Percentiles rank a stretch among this genome's conserved stretches.
phyloP scores from a whole-genome alignment of 768 basidiomycete species.

The Suillus lakei region DNA sequence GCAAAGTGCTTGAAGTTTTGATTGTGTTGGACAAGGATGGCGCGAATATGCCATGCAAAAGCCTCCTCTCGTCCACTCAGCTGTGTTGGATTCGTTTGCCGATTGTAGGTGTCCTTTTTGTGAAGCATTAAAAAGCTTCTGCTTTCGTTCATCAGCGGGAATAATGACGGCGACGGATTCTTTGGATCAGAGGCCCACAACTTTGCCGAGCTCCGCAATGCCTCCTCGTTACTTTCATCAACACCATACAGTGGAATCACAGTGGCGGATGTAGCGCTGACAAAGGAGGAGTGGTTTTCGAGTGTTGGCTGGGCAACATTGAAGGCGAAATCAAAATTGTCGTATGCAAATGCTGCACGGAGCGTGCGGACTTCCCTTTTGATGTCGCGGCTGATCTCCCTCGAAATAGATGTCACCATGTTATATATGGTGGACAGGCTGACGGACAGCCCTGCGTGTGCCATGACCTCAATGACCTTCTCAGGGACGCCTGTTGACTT shows the following conservation, averaged over 20 bases:
- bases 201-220: neutral
- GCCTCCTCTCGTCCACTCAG: neutral
- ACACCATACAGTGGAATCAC: neutral
- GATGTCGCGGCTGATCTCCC: constrained; percentile 22
- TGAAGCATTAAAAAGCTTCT: neutral
- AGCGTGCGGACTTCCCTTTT: constrained; percentile 30
- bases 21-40: neutral
- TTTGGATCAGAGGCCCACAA: neutral
- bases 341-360: constrained; percentile 38
- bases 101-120: constrained; percentile 6
- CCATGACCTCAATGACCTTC: constrained; percentile 34
- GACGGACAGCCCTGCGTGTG: constrained; percentile 36
- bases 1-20: neutral
- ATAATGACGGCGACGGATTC: neutral
- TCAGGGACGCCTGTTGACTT: constrained; percentile 33
- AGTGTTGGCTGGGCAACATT: constrained; percentile 26
- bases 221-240: neutral
- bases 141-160: neutral
- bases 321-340: constrained; percentile 49
- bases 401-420: constrained; percentile 33
- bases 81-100: neutral
- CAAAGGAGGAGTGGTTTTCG: neutral
- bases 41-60: neutral
- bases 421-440: constrained; percentile 30
- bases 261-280: neutral